A percentile compares a stretch with the other conserved stretches of the same genome.
Conservation (phyloP, 345 rosid genomes). For the Hevea brasiliensis region DNA sequence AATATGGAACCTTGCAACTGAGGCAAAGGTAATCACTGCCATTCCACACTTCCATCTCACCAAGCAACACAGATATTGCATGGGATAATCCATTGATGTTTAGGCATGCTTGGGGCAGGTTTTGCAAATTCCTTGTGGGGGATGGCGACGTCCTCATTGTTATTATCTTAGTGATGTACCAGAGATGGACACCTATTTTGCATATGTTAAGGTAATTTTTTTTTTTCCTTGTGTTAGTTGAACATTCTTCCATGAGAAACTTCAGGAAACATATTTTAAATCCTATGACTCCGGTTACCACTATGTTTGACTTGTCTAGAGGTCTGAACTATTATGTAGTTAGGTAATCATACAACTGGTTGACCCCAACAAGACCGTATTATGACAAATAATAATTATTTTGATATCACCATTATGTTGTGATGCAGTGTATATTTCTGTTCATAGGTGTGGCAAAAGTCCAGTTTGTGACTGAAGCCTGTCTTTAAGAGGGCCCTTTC, state of each 20-base stretch:
- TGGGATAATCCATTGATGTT: slow-evolving; percentile 20
- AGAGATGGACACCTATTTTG: slow-evolving; percentile 71
- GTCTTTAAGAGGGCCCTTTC: background rate
- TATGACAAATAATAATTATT: background rate
- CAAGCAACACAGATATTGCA: background rate
- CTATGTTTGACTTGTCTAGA: slow-evolving; percentile 1
- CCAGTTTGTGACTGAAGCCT: background rate
- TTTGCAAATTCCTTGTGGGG: slow-evolving; percentile 92
- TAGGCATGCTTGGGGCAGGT: slow-evolving; percentile 53
- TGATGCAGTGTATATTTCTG: background rate
- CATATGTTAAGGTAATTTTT: slow-evolving; percentile 75
- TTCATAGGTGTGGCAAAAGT: background rate
- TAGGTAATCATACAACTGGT: background rate
- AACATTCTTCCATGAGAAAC: background rate
- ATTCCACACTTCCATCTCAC: slow-evolving; percentile 1
- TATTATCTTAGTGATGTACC: slow-evolving; percentile 76
- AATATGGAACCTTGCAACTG: slow-evolving; percentile 72
- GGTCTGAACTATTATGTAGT: background rate
- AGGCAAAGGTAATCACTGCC: slow-evolving; percentile 59
- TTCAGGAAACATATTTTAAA: background rate
- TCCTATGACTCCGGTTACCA: background rate
- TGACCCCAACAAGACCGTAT: background rate
- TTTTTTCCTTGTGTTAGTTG: background rate
- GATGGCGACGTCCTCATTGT: slow-evolving; percentile 98
- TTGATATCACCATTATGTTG: background rate